These are phyloP conservation scores for Globisporangium spinosum DNA, from an alignment of 352 stramenopile genomes.

Conservation along the genomic window DNA sequence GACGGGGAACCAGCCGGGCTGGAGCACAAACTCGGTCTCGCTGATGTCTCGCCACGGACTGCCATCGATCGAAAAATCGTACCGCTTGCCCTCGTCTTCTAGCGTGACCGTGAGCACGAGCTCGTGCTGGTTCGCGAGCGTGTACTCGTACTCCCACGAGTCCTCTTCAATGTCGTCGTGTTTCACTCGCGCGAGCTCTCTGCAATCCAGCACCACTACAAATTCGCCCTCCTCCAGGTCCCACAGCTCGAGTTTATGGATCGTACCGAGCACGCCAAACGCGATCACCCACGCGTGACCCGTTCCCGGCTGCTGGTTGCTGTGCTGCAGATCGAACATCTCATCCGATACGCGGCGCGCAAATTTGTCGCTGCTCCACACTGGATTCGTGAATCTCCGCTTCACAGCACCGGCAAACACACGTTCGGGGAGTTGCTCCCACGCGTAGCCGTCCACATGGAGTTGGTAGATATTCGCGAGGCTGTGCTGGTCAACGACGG, in stretches of 20 bases:
- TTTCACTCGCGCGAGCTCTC: constrained; percentile 47
- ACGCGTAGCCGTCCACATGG: constrained; percentile 52
- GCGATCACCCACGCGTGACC: constrained; percentile 77
- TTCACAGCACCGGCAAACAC: constrained; percentile 27
- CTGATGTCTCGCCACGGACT: constrained; percentile 67
- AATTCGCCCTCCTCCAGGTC: constrained; percentile 73
- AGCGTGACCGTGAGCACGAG: constrained; percentile 63
- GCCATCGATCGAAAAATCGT: constrained; percentile 77
- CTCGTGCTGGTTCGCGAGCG: constrained; percentile 65
- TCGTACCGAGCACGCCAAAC: constrained; percentile 65
- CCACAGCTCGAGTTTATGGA: constrained; percentile 76
- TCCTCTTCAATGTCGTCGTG: constrained; percentile 67
- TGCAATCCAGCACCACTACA: constrained; percentile 71
- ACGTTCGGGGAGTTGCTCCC: constrained; percentile 64
- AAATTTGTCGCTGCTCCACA: constrained; percentile 83
- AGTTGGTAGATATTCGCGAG: constrained; percentile 75
- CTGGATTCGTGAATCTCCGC: constrained; percentile 28
- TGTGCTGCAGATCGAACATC: constrained; percentile 35
- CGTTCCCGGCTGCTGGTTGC: constrained; percentile 39
- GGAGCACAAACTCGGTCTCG: constrained; percentile 80
- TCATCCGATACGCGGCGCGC: constrained; percentile 64
- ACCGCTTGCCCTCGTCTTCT: constrained; percentile 57
- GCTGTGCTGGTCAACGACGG: constrained; percentile 63
- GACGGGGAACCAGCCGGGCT: constrained; percentile 72
- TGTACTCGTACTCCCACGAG: constrained; percentile 73